phyloP scores from a whole-genome alignment of 192 early-diverging fungal species.

The Thamnidium elegans region DNA sequence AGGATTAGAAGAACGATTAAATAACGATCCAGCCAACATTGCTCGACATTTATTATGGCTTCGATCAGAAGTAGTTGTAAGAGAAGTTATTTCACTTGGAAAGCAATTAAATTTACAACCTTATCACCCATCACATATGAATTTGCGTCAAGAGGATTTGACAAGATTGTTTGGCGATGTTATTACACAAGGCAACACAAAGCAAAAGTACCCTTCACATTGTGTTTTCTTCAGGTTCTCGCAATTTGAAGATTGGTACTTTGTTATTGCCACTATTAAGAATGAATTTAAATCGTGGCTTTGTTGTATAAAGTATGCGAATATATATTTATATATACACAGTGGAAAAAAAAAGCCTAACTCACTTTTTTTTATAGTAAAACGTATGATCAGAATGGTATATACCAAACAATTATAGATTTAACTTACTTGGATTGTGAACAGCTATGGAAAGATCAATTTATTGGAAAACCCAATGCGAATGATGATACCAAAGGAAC shows the following conservation, averaged over 20 bases:
- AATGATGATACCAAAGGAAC: not conserved
- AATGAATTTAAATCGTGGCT: slow-evolving; percentile 33
- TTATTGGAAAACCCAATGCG: slow-evolving; percentile 5
- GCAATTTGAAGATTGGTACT: slow-evolving; percentile 40
- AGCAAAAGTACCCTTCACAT: slow-evolving; percentile 29
- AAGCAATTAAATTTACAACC: slow-evolving; percentile 37
- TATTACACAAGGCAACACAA: not conserved
- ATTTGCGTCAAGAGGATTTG: slow-evolving; percentile 31
- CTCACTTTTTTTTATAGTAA: slow-evolving; percentile 1
- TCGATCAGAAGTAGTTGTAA: slow-evolving; percentile 34
- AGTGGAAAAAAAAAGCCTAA: not conserved
- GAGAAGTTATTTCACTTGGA: slow-evolving; percentile 36
- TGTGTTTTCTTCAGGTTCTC: slow-evolving; percentile 37
- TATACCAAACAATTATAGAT: slow-evolving; percentile 24
- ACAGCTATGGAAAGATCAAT: slow-evolving; percentile 30
- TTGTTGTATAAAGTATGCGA: slow-evolving; percentile 28
- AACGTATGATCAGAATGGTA: slow-evolving; percentile 19
- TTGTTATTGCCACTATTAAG: slow-evolving; percentile 31
- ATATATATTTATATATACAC: not conserved
- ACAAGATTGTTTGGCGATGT: slow-evolving; percentile 29
- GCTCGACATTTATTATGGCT: slow-evolving; percentile 34
- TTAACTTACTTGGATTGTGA: slow-evolving; percentile 24
- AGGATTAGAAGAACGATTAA: slow-evolving; percentile 30
- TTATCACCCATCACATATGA: slow-evolving; percentile 32
- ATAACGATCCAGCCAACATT: slow-evolving; percentile 31